These are phyloP conservation scores for Sungouiozyma ichnusensis DNA, from an alignment of 805 yeast species.

Conservation along the genomic window DNA sequence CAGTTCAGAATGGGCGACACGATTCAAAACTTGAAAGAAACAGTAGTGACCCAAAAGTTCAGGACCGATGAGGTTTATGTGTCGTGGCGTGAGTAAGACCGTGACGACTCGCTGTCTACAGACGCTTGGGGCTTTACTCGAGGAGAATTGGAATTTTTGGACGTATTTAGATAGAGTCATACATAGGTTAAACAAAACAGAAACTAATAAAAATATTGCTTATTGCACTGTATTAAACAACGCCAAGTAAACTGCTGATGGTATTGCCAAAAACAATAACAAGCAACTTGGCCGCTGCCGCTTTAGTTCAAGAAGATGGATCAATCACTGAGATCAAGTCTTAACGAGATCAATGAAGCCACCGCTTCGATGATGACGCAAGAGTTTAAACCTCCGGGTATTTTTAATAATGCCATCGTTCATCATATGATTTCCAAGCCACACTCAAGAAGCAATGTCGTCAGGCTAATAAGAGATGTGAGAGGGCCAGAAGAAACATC, in stretches of 20 bases:
- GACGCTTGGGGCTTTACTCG: too few relatives aligned
- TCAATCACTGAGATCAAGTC: slow-evolving; percentile 22
- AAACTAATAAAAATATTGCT: too few relatives aligned
- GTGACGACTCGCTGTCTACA: neutral
- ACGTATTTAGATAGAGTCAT: too few relatives aligned
- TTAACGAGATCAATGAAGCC: slow-evolving; percentile 31
- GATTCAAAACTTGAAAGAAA: slow-evolving; percentile 45
- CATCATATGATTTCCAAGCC: slow-evolving; percentile 31
- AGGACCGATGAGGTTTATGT: slow-evolving; percentile 90
- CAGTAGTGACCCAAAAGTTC: slow-evolving; percentile 87
- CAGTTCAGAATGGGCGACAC: slow-evolving; percentile 72
- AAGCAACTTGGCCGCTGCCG: too few relatives aligned
- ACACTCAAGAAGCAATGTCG: slow-evolving; percentile 8
- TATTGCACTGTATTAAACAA: too few relatives aligned
- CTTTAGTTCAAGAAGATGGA: slow-evolving; percentile 13
- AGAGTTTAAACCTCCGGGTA: slow-evolving; percentile 47
- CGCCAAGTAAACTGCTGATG: too few relatives aligned
- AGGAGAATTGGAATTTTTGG: too few relatives aligned
- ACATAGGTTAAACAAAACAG: too few relatives aligned
- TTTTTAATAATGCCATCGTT: slow-evolving; percentile 54
- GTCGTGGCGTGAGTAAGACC: slow-evolving; percentile 62
- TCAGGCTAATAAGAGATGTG: slow-evolving; percentile 47
- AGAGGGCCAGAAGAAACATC: slow-evolving; percentile 38
- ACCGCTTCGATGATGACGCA: slow-evolving; percentile 33
- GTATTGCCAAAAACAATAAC: too few relatives aligned